Evolutionary conservation across 768 basidiomycete genomes (phyloP), one percentile per base, ranked within the genome.

Genomic region (Russula earlei): DNA sequence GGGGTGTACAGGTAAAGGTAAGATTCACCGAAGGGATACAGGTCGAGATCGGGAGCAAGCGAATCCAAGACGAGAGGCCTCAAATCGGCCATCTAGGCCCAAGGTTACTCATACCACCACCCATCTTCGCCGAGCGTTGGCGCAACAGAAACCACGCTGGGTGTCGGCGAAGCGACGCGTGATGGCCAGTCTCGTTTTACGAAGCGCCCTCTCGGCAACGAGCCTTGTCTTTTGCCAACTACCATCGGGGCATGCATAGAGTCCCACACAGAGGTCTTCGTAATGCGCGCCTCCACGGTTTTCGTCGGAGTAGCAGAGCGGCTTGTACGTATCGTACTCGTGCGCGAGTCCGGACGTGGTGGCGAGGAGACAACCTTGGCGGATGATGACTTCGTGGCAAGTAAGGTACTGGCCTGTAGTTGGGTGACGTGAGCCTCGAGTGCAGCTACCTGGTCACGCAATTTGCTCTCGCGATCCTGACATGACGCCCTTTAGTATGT

Each of bases 61-160:
- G 12, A 34, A n/a, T n/a, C n/a, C n/a, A n/a, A n/a, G n/a, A n/a
- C n/a, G n/a, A n/a, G n/a, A n/a, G n/a, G n/a, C n/a, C n/a, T n/a
- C n/a, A n/a, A 37, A 37, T 24, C 11, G 20, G 20, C 22, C 22
- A n/a, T n/a, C n/a, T n/a, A n/a, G n/a, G n/a, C n/a, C n/a, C n/a
- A n/a, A n/a, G n/a, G n/a, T n/a, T 73, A 87, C 63, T 73, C 71
- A 79, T 82, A n/a, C n/a, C n/a, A 91, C 90, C 89, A 92, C 34
- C 89, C 90, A 45, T 91, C 84, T 1, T 81, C 75, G 40, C 80
- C 80, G 55, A 80, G 73, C 0, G 85, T 89, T 7, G 84, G 86
- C 9, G 82, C 77, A 27, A 79, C 73, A 20, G 86, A 87, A n/a
- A 84, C 82, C 1, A 73, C 79, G 64, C 90, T 91, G 24, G 81